These are phyloP conservation scores for Pythium phragmitis DNA, from an alignment of 352 stramenopile species.

Conservation along the genomic window DNA sequence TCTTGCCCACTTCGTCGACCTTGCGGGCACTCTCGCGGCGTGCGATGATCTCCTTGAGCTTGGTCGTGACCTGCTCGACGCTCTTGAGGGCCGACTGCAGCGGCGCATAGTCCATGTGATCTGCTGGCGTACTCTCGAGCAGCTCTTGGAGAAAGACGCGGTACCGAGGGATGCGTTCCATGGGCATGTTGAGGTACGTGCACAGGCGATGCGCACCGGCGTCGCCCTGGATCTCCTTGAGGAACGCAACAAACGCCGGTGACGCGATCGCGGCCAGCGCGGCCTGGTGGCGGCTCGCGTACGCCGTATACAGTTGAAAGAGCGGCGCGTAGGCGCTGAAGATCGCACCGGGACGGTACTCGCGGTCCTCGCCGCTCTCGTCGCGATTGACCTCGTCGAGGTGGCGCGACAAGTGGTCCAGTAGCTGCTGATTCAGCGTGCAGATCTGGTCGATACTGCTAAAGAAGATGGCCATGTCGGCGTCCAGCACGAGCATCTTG, in stretches of 20 bases:
- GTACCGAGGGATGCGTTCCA: slow-evolving; percentile 84
- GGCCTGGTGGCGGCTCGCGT: slow-evolving; percentile 76
- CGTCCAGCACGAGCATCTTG: slow-evolving; percentile 76
- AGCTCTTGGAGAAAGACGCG: slow-evolving; percentile 82
- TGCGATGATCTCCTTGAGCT: slow-evolving; percentile 82
- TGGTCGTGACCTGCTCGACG: slow-evolving; percentile 69
- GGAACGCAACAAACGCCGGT: slow-evolving; percentile 66
- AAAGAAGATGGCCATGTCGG: slow-evolving; percentile 87
- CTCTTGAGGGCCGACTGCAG: slow-evolving; percentile 73
- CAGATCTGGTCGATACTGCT: slow-evolving; percentile 87
- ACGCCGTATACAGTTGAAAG: slow-evolving; percentile 85
- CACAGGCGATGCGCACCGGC: slow-evolving; percentile 58
- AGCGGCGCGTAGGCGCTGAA: slow-evolving; percentile 85
- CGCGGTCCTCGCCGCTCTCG: slow-evolving; percentile 24
- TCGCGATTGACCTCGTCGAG: slow-evolving; percentile 59
- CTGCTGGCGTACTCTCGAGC: slow-evolving; percentile 54
- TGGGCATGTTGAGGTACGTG: slow-evolving; percentile 86
- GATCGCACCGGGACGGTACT: slow-evolving; percentile 57
- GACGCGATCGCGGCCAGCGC: slow-evolving; percentile 71
- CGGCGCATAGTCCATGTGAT: slow-evolving; percentile 73
- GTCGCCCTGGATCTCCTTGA: slow-evolving; percentile 70
- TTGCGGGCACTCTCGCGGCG: slow-evolving; percentile 65
- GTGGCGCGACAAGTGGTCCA: slow-evolving; percentile 83
- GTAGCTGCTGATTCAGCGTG: slow-evolving; percentile 84
- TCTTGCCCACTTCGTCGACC: slow-evolving; percentile 54